These are phyloP conservation scores for Suillus paluster DNA, from an alignment of 768 basidiomycete genomes.

Conservation along the genomic window DNA sequence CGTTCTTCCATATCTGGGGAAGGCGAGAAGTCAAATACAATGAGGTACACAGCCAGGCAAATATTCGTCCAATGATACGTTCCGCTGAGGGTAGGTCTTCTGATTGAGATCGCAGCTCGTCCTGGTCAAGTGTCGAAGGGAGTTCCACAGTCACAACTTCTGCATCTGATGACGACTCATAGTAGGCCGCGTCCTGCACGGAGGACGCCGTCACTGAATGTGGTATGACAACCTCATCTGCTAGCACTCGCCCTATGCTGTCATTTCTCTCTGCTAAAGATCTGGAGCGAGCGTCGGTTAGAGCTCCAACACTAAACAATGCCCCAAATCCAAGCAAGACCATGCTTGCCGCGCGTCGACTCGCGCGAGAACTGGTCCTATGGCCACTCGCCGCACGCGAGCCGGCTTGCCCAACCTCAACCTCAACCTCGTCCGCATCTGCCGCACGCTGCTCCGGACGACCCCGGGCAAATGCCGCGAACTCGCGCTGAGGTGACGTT, in stretches of 20 bases:
- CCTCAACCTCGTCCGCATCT: conserved; percentile 31
- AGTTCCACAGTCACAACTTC: conserved; percentile 23
- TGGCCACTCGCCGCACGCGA: conserved; percentile 14
- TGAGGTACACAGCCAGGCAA: conserved; percentile 93
- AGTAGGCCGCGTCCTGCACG: conserved; percentile 18
- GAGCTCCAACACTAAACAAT: conserved; percentile 68
- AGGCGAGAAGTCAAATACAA: conserved; percentile 92
- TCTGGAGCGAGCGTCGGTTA: conserved; percentile 39
- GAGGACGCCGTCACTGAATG: conserved; percentile 13
- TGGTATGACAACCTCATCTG: conserved; percentile 17
- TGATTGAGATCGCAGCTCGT: conserved; percentile 16
- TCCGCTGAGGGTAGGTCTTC: conserved; percentile 43
- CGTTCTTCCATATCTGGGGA: conserved; percentile 99
- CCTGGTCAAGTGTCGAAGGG: conserved; percentile 14
- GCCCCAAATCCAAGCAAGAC: conserved; percentile 82
- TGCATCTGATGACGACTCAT: conserved; percentile 2
- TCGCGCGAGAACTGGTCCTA: conserved; percentile 60
- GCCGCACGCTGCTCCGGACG: conserved; percentile 47
- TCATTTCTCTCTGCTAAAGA: conserved; percentile 30
- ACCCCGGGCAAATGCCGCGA: conserved; percentile 43
- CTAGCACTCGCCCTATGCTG: conserved; percentile 55
- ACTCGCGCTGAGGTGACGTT: conserved; percentile 27
- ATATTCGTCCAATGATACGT: conserved; percentile 83
- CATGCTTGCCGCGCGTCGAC: conserved; percentile 73
- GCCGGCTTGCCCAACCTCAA: conserved; percentile 23